Evolutionary conservation across 441 rosid genomes (phyloP), one percentile per base, ranked within the genome.

Genomic region (Gossypium davidsonii): DNA sequence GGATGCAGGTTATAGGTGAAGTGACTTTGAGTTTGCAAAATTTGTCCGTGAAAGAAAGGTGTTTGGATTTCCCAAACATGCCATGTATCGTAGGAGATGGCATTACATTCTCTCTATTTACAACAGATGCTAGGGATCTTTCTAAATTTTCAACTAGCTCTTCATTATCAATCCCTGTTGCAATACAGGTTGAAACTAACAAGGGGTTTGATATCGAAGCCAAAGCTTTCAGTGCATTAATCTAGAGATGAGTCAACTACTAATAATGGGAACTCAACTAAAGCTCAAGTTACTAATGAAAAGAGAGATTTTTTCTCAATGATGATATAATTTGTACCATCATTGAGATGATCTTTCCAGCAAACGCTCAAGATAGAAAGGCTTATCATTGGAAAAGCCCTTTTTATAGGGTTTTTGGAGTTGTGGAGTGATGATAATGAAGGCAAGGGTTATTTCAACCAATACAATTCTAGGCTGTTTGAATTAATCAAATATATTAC

Each of bases 41-140:
- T 87, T 84, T 77, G 76, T 90, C 72, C 91, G 97, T 67, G 99
- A 93, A 85, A 93, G 97, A 76, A 80, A 90, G 96, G 97, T 86
- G 69, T 77, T 85, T 95, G 85, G 98, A 97, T 69, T 85, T 89
- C 80, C 79, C 86, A 76, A 93, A 91, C 80, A 85, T 95, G 85
- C 93, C 87, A 26, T 93, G 96, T 84, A 85, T 95, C 76, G 77
- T 86, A 15, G 79, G 81, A 14, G 93, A 91, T 74, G 80, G 68
- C 69, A 73, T 74, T 56, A 74, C 78, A 20, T 80, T 93, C 64
- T 76, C 73, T 80, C 71, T 93, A 87, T 82, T 78, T 93, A 75
- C 95, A 93, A 73, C 97, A 93, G 97, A 93, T 96, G 96, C 84
- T 93, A 79, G 91, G 93, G 23, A 90, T 82, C 80, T 96, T 89